phyloP scores from a whole-genome alignment of 805 yeast species.

The Priceomyces medius region DNA sequence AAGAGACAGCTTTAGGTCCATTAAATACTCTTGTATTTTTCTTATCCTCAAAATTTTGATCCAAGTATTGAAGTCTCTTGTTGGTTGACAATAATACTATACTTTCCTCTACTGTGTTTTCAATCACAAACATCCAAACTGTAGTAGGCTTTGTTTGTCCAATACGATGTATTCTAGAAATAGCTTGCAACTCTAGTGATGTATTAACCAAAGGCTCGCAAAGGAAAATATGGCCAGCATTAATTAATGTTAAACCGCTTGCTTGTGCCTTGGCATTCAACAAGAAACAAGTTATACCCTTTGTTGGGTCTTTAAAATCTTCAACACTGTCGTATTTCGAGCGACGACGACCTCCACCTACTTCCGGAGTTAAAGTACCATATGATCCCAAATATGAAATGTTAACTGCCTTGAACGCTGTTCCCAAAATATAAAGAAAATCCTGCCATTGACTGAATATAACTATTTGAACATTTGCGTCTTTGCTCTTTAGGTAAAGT shows the following conservation, averaged over 20 bases:
- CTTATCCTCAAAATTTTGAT: slow-evolving; percentile 12
- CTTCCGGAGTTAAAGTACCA: slow-evolving; percentile 35
- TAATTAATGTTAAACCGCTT: slow-evolving; percentile 85
- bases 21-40: slow-evolving; percentile 5
- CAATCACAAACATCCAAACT: slow-evolving; percentile 89
- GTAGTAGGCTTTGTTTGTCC: slow-evolving; percentile 82
- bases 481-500: slow-evolving; percentile 56
- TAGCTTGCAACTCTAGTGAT: slow-evolving; percentile 86
- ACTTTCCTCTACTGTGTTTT: slow-evolving; percentile 84
- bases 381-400: slow-evolving; percentile 58
- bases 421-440: slow-evolving; percentile 62
- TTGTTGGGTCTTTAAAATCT: slow-evolving; percentile 55
- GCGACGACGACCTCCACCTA: slow-evolving; percentile 27
- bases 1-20: slow-evolving; percentile 1
- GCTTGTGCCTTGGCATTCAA: slow-evolving; percentile 85
- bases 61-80: slow-evolving; percentile 49
- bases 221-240: slow-evolving; percentile 88
- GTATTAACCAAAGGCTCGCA: slow-evolving; percentile 92
- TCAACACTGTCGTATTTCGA: slow-evolving; percentile 45
- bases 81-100: slow-evolving; percentile 68
- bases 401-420: slow-evolving; percentile 60
- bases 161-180: slow-evolving; percentile 86
- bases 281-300: slow-evolving; percentile 75
- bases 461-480: slow-evolving; percentile 72
- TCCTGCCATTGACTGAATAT: slow-evolving; percentile 89